Evolutionary conservation across 495 filamentous ascomycete genomes (phyloP), one percentile per base, ranked within the genome.

Genomic region (Penicillium pancosmium): DNA sequence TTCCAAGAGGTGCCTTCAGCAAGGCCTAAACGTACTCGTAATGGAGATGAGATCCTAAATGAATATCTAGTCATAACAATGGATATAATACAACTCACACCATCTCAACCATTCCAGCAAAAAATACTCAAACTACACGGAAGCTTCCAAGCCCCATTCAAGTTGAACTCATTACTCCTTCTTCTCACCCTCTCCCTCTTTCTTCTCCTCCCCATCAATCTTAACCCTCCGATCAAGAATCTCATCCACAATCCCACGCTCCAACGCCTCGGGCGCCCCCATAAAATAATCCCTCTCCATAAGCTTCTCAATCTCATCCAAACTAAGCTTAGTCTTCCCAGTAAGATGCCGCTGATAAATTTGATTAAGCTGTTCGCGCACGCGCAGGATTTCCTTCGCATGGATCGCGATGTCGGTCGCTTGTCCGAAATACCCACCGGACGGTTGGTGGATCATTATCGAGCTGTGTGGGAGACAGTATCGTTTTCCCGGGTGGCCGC

Each of bases 201-300:
- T 3, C 23, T 4, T 3, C 4, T 3, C 63, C 16, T 66, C 65
- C 16, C 56, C 66, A 4, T 64, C 50, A 55, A 35, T 68, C 66
- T 80, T 70, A 8, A 76, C 74, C 64, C 86, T 80, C 63, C 75
- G 79, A 63, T 83, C 82, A 55, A 98, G 66, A 53, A 98, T 92
- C 73, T 93, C 84, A 79, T 98, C 94, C 31, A 98, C 83, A 65
- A 98, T 88, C 0, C 94, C 94, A 73, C 95, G 80, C 21, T 94
- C 90, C 69, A 91, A 77, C 15, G 94, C 93, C 75, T 97, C 93
- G 41, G 89, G 70, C 4, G 92, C 93, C 52, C 89, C 87, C 84
- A 98, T 86, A 65, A 97, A 97, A 63, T 92, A 91, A 74, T 98
- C 94, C 54, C 94, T 76, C 80, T 98, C 94, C 92, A 98, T 96